Base-by-base conservation (phyloP, 179 eudicot species). In the Vitellaria paradoxa region DNA sequence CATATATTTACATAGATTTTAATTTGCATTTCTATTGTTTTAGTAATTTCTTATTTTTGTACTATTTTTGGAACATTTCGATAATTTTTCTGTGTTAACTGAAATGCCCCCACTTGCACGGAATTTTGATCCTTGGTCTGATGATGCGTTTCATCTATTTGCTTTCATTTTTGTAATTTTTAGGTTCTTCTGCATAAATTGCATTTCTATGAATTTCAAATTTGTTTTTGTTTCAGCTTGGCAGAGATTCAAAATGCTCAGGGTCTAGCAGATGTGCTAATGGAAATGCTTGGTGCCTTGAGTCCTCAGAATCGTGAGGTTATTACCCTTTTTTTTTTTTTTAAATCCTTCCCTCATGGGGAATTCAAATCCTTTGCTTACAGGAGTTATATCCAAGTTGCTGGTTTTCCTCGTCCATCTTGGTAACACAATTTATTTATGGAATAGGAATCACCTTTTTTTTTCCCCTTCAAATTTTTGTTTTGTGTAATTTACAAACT, bases 231-330 rank as follows among this genome's bases (percentile, higher is more conserved):
- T 70, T 86, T 79, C 91, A 95, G 99, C 85, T 72, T 89, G 88
- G 66, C 75, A n/a, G 99, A 95, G 86, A 91, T 95, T 60, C 88
- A 81, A 74, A 93, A 72, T 83, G 99, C 97, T 5, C 87, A 91
- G 85, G 99, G 97, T 77, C 56, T 91, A n/a, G 93, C 97, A 45
- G 97, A 93, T 84, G 91, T 95, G 72, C 78, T 95, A 56, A 84
- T 73, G 85, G 99, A 95, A 78, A 93, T 95, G 90, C 93, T 95
- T 67, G 84, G 84, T 74, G 97, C 97, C 62, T 77, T 95, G 86
- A 91, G 88, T 87, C 95, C 98, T 50, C 85, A 79, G 70, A 89
- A 84, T 81, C 82, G 72, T 45, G 91, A 96, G 97, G 99, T 96
- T 62, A 76, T 72, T 45, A 79, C 46, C 49, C 21, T 26, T n/a